Evolutionary conservation across 2,329 filamentous ascomycete genomes (phyloP).

Genomic region (Emergomyces africanus): DNA sequence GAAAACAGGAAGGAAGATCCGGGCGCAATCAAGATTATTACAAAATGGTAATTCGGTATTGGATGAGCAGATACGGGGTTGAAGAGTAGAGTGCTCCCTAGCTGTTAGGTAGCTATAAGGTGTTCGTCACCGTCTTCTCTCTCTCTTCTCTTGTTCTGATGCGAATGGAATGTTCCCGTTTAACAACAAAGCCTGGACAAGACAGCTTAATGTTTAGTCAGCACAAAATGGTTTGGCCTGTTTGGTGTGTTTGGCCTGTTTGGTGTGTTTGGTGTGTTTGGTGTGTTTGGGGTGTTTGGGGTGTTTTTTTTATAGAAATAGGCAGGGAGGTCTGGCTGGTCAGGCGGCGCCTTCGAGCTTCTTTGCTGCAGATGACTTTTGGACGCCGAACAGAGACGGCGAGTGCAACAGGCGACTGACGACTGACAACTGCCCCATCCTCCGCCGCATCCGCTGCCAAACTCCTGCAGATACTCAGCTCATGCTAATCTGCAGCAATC

Average conservation of each 20-base stretch:
- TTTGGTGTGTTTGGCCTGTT: not conserved
- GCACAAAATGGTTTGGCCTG: not conserved
- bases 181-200: not conserved
- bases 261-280: constrained; percentile 6
- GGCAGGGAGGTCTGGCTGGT: too few species aligned
- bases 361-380: not conserved
- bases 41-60: not conserved
- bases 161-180: not conserved
- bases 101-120: not conserved
- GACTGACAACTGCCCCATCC: not conserved
- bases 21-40: not conserved
- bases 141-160: not conserved
- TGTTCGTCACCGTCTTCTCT: not conserved
- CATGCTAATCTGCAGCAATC: not conserved
- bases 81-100: not conserved
- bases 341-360: not conserved
- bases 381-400: not conserved
- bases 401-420: too few species aligned
- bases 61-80: not conserved
- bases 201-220: not conserved
- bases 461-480: not conserved
- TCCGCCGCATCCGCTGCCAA: not conserved
- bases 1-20: not conserved
- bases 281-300: constrained; percentile 2
- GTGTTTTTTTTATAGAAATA: too few species aligned